Evolutionary conservation across 306 rosid genomes (phyloP).

Genomic region (Mucuna pruriens): DNA sequence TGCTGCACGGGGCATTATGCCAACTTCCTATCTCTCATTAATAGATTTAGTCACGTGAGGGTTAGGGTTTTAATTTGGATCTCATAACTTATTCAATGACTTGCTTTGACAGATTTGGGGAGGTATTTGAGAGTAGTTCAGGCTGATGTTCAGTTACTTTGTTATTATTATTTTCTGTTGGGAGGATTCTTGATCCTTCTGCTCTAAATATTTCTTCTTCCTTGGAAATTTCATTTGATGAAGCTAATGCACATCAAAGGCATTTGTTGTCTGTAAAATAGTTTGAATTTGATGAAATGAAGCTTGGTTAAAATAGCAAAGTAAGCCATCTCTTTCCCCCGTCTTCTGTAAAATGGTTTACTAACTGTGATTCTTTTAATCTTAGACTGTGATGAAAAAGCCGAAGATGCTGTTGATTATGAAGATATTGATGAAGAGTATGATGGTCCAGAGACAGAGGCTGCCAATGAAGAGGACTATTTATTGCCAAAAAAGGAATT

Average conservation of each 20-base stretch:
- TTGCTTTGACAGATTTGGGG: neutral
- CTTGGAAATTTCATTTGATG: slow-evolving; percentile 4
- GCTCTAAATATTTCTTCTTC: neutral
- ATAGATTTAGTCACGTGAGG: neutral
- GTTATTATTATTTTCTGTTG: neutral
- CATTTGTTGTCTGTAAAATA: slow-evolving; percentile 1
- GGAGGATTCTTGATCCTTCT: slow-evolving; percentile 6
- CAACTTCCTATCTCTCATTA: neutral
- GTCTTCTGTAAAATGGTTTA: slow-evolving; percentile 15
- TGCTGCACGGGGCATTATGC: neutral
- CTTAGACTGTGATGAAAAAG: slow-evolving; percentile 85
- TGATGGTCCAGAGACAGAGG: slow-evolving; percentile 92
- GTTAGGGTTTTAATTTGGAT: slow-evolving; percentile 19
- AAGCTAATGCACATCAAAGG: neutral
- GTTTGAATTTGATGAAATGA: slow-evolving; percentile 28
- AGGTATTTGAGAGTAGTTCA: neutral
- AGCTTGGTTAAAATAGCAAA: neutral
- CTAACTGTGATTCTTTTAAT: slow-evolving; percentile 42
- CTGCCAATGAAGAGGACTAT: slow-evolving; percentile 85
- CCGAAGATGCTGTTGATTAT: slow-evolving; percentile 92
- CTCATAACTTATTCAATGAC: neutral
- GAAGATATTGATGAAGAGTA: slow-evolving; percentile 97
- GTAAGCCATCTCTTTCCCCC: neutral
- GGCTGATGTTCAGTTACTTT: neutral
- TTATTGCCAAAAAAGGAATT: slow-evolving; percentile 80